Conservation (phyloP, 208 protist genomes). For the Leishmania major region DNA sequence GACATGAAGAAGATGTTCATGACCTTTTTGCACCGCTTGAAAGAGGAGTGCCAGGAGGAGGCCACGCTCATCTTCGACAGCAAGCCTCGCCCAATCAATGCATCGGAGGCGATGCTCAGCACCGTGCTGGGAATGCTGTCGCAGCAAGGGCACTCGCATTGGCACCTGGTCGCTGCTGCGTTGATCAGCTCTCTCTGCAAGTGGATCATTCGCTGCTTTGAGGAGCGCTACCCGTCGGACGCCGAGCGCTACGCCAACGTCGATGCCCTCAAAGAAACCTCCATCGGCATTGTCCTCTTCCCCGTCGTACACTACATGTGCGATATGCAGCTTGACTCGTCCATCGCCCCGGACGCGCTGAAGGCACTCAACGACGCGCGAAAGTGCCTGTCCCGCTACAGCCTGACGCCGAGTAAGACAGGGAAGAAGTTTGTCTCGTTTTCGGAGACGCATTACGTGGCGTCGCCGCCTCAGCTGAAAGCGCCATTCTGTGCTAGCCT, state of each 20-base stretch:
- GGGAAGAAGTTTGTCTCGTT: constrained; percentile 36
- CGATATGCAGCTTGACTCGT: constrained; percentile 59
- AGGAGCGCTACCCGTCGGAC: constrained; percentile 35
- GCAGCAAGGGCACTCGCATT: constrained; percentile 59
- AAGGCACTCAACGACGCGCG: constrained; percentile 66
- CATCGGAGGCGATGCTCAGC: constrained; percentile 60
- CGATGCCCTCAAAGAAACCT: constrained; percentile 62
- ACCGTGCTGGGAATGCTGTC: constrained; percentile 71
- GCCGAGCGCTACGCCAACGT: constrained; percentile 34
- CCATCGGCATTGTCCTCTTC: constrained; percentile 78
- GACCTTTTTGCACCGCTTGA: constrained; percentile 74
- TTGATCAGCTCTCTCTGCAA: constrained; percentile 73
- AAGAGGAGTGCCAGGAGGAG: constrained; percentile 73
- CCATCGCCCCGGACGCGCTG: constrained; percentile 59
- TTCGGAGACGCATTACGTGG: constrained; percentile 64
- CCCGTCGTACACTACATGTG: constrained; percentile 80
- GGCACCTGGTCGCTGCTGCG: constrained; percentile 79
- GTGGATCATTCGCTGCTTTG: constrained; percentile 59
- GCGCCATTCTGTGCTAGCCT: constrained; percentile 43
- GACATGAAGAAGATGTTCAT: constrained; percentile 83
- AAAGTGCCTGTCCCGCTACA: constrained; percentile 47
- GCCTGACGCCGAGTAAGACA: constrained; percentile 8
- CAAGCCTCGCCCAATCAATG: constrained; percentile 30
- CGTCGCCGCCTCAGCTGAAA: constrained; percentile 42
- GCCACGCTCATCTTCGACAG: constrained; percentile 46